Percentiles rank a stretch among this genome's conserved stretches.
phyloP scores from a whole-genome alignment of 352 stramenopile species.

The Thalassiosira sp. region DNA sequence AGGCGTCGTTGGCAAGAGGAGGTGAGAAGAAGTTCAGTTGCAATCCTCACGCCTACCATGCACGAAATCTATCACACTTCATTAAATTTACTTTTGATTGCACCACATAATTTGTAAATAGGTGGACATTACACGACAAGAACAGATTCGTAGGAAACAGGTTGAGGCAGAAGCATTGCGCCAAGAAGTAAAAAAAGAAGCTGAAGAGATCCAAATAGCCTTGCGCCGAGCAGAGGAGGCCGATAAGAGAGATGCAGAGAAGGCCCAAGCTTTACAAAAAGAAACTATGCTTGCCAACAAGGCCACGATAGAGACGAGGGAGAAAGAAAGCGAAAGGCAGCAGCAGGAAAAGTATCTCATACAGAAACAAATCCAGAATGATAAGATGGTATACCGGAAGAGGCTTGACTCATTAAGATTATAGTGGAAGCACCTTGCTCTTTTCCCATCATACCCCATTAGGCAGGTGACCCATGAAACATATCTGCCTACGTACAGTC shows the following conservation, averaged over 20 bases:
- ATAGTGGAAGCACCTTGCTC: too few relatives aligned
- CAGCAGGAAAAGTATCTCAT: slow-evolving; percentile 40
- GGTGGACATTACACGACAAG: slow-evolving; percentile 37
- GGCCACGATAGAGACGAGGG: slow-evolving; percentile 28
- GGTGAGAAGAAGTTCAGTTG: too few relatives aligned
- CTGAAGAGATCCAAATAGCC: slow-evolving; percentile 19
- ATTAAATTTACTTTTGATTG: too few relatives aligned
- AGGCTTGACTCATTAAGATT: too few relatives aligned
- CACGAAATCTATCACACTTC: too few relatives aligned
- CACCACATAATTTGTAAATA: too few relatives aligned
- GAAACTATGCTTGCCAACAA: slow-evolving; percentile 46
- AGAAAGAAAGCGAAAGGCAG: slow-evolving; percentile 27
- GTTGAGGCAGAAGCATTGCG: slow-evolving; percentile 25
- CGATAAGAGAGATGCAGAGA: slow-evolving; percentile 33
- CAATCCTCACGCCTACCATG: too few relatives aligned
- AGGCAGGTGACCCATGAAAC: too few relatives aligned
- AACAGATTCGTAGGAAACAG: slow-evolving; percentile 44
- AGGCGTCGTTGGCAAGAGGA: slow-evolving; percentile 42
- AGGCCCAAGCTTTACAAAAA: slow-evolving; percentile 11
- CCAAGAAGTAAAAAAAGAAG: slow-evolving; percentile 31
- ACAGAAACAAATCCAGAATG: slow-evolving; percentile 50
- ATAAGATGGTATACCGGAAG: slow-evolving; percentile 34
- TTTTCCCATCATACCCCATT: too few relatives aligned
- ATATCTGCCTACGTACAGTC: too few relatives aligned
- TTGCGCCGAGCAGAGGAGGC: slow-evolving; percentile 24